phyloP scores from a whole-genome alignment of 176 grass and related monocot genomes.

The Phoenix roebelenii region DNA sequence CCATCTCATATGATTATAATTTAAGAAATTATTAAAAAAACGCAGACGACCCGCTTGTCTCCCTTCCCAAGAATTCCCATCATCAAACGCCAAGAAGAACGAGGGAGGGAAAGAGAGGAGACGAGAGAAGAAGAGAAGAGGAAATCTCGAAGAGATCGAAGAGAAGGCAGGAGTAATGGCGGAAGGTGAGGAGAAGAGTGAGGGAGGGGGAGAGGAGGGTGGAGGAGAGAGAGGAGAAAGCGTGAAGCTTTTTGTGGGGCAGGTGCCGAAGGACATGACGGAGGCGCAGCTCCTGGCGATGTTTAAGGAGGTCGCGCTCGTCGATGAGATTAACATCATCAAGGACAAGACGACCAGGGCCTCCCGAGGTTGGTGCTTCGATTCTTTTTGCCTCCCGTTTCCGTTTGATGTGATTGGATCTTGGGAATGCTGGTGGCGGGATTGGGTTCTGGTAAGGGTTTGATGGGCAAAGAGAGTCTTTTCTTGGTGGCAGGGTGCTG shows the following conservation, averaged over 20 bases:
- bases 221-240: background rate
- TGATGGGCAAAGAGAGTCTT: constrained; percentile 8
- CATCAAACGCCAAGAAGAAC: constrained; percentile 5
- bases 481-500: constrained; percentile 20
- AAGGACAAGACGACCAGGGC: constrained; percentile 1
- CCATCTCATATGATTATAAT: too few species aligned
- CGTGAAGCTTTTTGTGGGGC: constrained; percentile 29
- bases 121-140: background rate
- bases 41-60: too few species aligned
- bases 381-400: too few species aligned
- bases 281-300: constrained; percentile 16
- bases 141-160: constrained; percentile 4
- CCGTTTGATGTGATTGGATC: background rate
- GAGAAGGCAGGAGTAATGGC: constrained; percentile 22
- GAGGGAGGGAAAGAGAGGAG: background rate
- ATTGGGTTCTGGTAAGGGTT: constrained; percentile 7
- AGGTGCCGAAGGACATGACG: constrained; percentile 38
- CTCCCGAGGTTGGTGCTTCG: background rate
- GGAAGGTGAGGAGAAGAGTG: constrained; percentile 14
- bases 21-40: too few species aligned
- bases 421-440: background rate
- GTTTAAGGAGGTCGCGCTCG: constrained; percentile 6
- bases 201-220: constrained; percentile 1
- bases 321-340: constrained; percentile 13
- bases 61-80: too few species aligned